Evolutionary conservation across 805 yeast species (phyloP).

Genomic region (Pichia ethanolica): DNA sequence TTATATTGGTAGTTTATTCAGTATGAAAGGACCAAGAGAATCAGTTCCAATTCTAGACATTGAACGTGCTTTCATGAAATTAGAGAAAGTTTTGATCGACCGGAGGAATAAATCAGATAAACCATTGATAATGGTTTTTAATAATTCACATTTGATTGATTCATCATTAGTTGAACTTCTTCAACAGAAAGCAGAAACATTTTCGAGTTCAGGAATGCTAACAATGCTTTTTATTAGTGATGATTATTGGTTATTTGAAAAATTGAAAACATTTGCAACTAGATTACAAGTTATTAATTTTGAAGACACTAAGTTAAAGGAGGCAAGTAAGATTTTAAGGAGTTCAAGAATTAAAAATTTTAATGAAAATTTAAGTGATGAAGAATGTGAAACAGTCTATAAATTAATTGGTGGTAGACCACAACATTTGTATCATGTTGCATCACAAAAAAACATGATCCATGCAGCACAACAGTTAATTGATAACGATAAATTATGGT

Average conservation of each 20-base stretch:
- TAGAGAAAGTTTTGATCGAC: slow-evolving; percentile 62
- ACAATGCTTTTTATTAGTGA: slow-evolving; percentile 68
- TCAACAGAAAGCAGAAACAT: slow-evolving; percentile 76
- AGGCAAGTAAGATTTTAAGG: slow-evolving; percentile 48
- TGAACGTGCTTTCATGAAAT: slow-evolving; percentile 70
- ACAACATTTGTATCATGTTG: slow-evolving; percentile 69
- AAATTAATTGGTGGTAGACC: slow-evolving; percentile 78
- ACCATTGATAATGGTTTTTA: slow-evolving; percentile 66
- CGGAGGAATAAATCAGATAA: slow-evolving; percentile 34
- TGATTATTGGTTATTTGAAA: slow-evolving; percentile 82
- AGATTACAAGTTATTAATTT: slow-evolving; percentile 67
- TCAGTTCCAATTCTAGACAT: slow-evolving; percentile 76
- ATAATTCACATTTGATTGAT: slow-evolving; percentile 66
- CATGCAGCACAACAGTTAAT: slow-evolving; percentile 62
- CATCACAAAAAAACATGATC: slow-evolving; percentile 48
- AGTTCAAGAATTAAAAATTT: slow-evolving; percentile 41
- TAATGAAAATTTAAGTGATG: slow-evolving; percentile 32
- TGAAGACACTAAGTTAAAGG: slow-evolving; percentile 48
- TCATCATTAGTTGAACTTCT: slow-evolving; percentile 67
- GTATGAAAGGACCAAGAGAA: slow-evolving; percentile 78
- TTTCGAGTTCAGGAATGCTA: slow-evolving; percentile 66
- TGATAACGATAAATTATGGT: slow-evolving; percentile 81
- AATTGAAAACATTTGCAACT: slow-evolving; percentile 64
- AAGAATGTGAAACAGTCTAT: slow-evolving; percentile 36
- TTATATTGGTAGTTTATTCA: slow-evolving; percentile 73